Evolutionary conservation across 495 filamentous ascomycete genomes (phyloP), one percentile per base, ranked within the genome.

Genomic region (Hypomontagnella submonticulosa): DNA sequence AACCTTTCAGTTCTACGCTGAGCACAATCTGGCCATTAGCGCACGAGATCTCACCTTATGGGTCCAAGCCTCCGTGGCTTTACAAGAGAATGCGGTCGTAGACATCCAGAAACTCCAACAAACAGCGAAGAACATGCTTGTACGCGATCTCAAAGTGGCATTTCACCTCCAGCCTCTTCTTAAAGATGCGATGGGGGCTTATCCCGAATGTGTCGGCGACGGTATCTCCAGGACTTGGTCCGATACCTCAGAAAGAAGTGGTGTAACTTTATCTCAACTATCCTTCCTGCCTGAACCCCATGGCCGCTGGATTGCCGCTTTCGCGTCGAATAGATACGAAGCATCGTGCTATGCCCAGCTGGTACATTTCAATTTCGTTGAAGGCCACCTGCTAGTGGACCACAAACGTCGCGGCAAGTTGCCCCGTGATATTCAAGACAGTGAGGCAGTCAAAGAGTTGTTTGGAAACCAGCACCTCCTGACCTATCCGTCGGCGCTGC

Each of bases 331-430:
- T 57, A 60, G 5, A n/a, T 4, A 0, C 51, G 30, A n/a, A 40
- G 36, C 4, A 3, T 58, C 52, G 12, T 34, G 27, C 18, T 5
- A 23, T 12, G 30, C 43, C 27, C 74, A 77, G 53, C 47, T 63
- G 1, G 48, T 84, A 0, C 77, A 82, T 50, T 83, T 77, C 57
- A 71, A 86, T 55, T 63, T 82, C 3, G 44, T 84, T 7, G 71
- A 83, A 49, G 85, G 85, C 0, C 73, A 75, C 27, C 58, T 88
- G 1, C 61, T 86, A 0, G 73, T 87, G 1, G 75, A 85, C 44
- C 79, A 81, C 0, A 75, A 80, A 38, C 78, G 79, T 20, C 63
- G 49, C 4, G 43, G 53, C 1, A 80, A 76, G 23, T 71, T 88
- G 1, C 83, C 85, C 0, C 65, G 72, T 0, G 73, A 83, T 1